Evolutionary conservation across 345 rosid species (phyloP).

Genomic region (Limnanthes douglasii): DNA sequence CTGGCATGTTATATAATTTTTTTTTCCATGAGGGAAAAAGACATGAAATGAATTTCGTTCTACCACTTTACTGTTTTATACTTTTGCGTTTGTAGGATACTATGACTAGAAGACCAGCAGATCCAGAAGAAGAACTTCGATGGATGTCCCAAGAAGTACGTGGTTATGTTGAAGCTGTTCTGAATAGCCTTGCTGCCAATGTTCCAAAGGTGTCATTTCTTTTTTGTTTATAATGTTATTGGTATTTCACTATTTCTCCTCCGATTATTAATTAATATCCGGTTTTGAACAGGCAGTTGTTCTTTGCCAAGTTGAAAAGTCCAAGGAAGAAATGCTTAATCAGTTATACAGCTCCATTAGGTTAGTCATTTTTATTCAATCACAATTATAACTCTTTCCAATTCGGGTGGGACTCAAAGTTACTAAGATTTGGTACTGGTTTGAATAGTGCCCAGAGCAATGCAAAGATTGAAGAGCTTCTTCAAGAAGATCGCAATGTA

Average conservation of each 20-base stretch:
- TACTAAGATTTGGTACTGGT: slow-evolving; percentile 3
- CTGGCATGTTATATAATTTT: too few species aligned
- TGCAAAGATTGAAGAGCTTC: slow-evolving; percentile 64
- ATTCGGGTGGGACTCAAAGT: too few species aligned
- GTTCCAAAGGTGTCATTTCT: slow-evolving; percentile 57
- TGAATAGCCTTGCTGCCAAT: slow-evolving; percentile 84
- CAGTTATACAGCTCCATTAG: slow-evolving; percentile 86
- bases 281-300: slow-evolving; percentile 71
- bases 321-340: slow-evolving; percentile 95
- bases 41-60: too few species aligned
- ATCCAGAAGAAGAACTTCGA: slow-evolving; percentile 92
- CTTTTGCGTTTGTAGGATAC: slow-evolving; percentile 38
- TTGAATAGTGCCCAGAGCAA: slow-evolving; percentile 52
- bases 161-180: slow-evolving; percentile 91
- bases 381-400: slow-evolving; percentile 3
- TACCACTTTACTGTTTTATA: slow-evolving; percentile 5
- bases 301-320: slow-evolving; percentile 95
- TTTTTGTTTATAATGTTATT: too few species aligned
- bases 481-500: slow-evolving; percentile 83
- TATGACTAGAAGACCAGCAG: slow-evolving; percentile 60
- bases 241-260: not conserved
- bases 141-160: slow-evolving; percentile 99
- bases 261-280: not conserved
- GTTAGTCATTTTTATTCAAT: slow-evolving; percentile 15
- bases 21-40: not conserved